phyloP scores from a whole-genome alignment of 2,329 filamentous ascomycete genomes.

The Alternaria sp. region DNA sequence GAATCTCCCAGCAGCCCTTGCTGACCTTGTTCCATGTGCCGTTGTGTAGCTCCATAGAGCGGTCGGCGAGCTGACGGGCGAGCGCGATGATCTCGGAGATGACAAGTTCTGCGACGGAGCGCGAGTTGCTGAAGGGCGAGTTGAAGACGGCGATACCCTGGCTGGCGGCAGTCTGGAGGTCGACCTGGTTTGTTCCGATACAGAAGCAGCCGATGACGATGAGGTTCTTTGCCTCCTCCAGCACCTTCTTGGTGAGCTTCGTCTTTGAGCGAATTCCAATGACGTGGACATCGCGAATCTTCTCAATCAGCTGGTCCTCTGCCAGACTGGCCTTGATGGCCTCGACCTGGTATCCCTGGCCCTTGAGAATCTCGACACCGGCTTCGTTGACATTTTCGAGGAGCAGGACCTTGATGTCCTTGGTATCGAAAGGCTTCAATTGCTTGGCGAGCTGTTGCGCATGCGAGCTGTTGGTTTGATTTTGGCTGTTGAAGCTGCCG shows the following conservation, averaged over 20 bases:
- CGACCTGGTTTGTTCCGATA: constrained; percentile 96
- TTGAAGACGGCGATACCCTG: constrained; percentile 98
- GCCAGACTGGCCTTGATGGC: constrained; percentile 86
- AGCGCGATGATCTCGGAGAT: constrained; percentile 93
- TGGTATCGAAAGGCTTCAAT: constrained; percentile 93
- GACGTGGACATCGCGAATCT: constrained; percentile 97
- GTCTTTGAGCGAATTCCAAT: constrained; percentile 99
- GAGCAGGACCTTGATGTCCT: constrained; percentile 95
- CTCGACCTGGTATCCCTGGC: constrained; percentile 96
- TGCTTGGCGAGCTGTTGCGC: constrained; percentile 68
- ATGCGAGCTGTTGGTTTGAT: constrained; percentile 19
- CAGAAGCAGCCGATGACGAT: constrained; percentile 98
- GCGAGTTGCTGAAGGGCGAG: constrained; percentile 97
- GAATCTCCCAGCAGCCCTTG: constrained; percentile 95
- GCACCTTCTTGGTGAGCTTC: constrained; percentile 84
- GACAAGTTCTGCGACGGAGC: constrained; percentile 94
- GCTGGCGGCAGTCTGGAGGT: constrained; percentile 81
- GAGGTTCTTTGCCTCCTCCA: constrained; percentile 90
- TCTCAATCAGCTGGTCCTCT: constrained; percentile 94
- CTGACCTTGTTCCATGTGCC: constrained; percentile 99
- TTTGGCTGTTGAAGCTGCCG: constrained; percentile 40
- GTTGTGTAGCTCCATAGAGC: constrained; percentile 91
- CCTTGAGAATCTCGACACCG: constrained; percentile 80
- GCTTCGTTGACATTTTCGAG: constrained; percentile 96
- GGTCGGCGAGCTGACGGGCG: constrained; percentile 90